Evolutionary conservation across 805 yeast genomes (phyloP), one percentile per base, ranked within the genome.

Genomic region (Yarrowia sp.): DNA sequence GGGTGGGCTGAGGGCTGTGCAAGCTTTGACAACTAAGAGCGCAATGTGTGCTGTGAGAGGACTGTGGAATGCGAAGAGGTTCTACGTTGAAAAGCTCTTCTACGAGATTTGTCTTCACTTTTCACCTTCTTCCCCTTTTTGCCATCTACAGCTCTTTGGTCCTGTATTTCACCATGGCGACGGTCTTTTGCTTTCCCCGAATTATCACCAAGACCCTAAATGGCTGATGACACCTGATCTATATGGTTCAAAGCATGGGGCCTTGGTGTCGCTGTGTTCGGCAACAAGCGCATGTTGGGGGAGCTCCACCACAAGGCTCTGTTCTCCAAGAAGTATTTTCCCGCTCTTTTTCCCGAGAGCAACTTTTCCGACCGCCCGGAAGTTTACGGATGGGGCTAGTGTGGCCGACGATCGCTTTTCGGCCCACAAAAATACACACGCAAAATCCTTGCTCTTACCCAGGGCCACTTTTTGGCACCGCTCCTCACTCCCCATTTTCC

Each of bases 211-310:
- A 13, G 40, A 50, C 43, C 58, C 43, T 36, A 52, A 52, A 14
- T 34, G 30, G 43, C 30, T 47, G 52, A 15, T 14, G 34, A 14
- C 43, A 9, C 42, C 58, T 19, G 58, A 52, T 52, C 58, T 14
- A 52, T 34, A 52, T 36, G 43, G 58, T 52, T 52, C 58, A 36
- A 20, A 52, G 43, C 58, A 52, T 52, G 34, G 43, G 58, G 43
- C 58, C 19, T 38, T 19, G 43, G 58, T 38, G 55, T 50, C 24
- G 14, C 55, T 50, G 53, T 47, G 55, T 50, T 34, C 24, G 55
- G 55, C 55, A 50, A 50, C 55, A 50, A 50, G 40, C 38, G 36
- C 15, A 34, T 33, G 36, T n/a, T 34, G 55, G 40, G 20, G 24
- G 40, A 17, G 40, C 24, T 13, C 24, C 3, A 9, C 40, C 30